Base-by-base conservation (phyloP, 1,284 basidiomycete genomes). In the Fistulina hepatica region DNA sequence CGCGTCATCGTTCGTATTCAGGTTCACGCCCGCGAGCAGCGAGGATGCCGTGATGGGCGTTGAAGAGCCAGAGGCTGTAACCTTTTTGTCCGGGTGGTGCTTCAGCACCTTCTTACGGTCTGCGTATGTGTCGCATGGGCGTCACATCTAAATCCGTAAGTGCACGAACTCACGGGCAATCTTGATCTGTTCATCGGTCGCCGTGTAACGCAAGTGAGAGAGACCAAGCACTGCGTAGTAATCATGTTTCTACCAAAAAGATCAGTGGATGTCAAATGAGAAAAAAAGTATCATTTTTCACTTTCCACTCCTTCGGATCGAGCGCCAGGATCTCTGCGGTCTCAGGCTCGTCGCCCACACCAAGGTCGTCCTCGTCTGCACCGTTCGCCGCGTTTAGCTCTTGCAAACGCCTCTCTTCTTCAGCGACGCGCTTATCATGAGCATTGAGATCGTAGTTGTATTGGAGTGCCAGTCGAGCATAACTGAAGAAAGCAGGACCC, bases 71-170 rank as follows among this genome's bases (percentile, higher is more conserved):
- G n/a, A n/a, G n/a, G n/a, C n/a, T 10, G 43, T 19, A 42, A 39
- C 93, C 61, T 98, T 98, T 68, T 98, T 98, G 69, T 98, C 94
- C 1, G 94, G 94, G 63, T 98, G 94, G 63, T 98, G 94, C 60
- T 94, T 94, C 41, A 98, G 79, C 23, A 98, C 94, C 68, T 98
- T 98, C 69, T 94, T 93, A 53, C 93, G 89, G 68, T 95, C 86
- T 91, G 50, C 7, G 17, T 6, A 36, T n/a, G 20, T 7, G 27
- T 12, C 6, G 8, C 38, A 34, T n/a, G n/a, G n/a, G n/a, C n/a
- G n/a, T n/a, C n/a, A n/a, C n/a, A 38, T 28, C 33, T 16, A 15
- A 31, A 10, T n/a, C 35, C 12, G 36, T 32, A 21, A 37, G 30
- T 52, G 16, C 10, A 40, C 32, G 16, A 1, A 76, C 88, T 52